Conservation (phyloP, 805 yeast species). For the Metschnikowia cubensis region DNA sequence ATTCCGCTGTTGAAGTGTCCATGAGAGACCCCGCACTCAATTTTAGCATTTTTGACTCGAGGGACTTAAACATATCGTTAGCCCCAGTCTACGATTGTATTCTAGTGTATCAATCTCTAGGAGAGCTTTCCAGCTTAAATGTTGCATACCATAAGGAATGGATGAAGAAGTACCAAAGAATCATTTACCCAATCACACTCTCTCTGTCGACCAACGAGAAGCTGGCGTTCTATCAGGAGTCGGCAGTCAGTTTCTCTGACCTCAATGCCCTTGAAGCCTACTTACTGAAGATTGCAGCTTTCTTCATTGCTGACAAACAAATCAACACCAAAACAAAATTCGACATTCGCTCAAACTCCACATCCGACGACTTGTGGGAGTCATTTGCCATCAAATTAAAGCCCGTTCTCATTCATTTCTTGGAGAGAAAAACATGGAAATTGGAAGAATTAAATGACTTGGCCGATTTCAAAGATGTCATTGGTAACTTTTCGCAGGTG, state of each 20-base stretch:
- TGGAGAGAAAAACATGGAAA: slow-evolving; percentile 33
- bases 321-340: slow-evolving; percentile 61
- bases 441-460: slow-evolving; percentile 41
- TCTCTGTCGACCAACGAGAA: slow-evolving; percentile 25
- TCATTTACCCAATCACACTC: slow-evolving; percentile 60
- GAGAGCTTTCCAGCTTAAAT: slow-evolving; percentile 57
- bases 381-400: slow-evolving; percentile 55
- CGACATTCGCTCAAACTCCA: slow-evolving; percentile 57
- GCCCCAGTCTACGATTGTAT: slow-evolving; percentile 80
- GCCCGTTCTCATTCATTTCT: slow-evolving; percentile 51
- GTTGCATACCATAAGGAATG: slow-evolving; percentile 68
- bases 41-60: slow-evolving; percentile 47
- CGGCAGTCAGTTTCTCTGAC: slow-evolving; percentile 26
- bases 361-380: slow-evolving; percentile 73
- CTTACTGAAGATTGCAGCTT: slow-evolving; percentile 64
- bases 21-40: slow-evolving; percentile 55
- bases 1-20: slow-evolving; percentile 81
- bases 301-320: slow-evolving; percentile 70
- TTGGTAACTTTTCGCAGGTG: slow-evolving; percentile 71
- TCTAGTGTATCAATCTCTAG: slow-evolving; percentile 72
- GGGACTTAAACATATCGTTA: slow-evolving; percentile 46
- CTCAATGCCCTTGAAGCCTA: slow-evolving; percentile 47
- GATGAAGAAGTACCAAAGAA: slow-evolving; percentile 61
- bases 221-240: slow-evolving; percentile 28
- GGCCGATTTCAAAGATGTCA: slow-evolving; percentile 51